Base-by-base conservation (phyloP, 176 grass and related monocot genomes). In the Thinopyrum elongatum region DNA sequence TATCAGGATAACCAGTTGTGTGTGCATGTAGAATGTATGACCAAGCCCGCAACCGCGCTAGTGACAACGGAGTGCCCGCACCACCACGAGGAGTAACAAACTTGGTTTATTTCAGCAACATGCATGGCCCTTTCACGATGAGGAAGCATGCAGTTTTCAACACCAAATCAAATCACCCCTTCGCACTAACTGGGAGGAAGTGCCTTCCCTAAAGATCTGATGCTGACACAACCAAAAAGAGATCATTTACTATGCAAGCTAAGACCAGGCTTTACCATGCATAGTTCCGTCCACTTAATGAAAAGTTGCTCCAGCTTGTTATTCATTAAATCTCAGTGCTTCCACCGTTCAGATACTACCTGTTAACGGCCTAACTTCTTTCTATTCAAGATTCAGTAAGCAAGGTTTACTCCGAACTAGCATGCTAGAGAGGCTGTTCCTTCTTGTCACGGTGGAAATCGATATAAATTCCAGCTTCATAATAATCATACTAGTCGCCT, bases 271-370 rank as follows among this genome's bases (percentile, higher is more conserved):
- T 81, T 88, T 70, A 68, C 36, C 77, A 84, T 80, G 80, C 68
- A 62, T 77, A 76, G 76, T 38, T 81, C 77, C 70, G 57, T 87
- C 70, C 76, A 91, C 89, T 91, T 62, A 51, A 84, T 62, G 82
- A 76, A 85, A 91, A 85, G 85, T 85, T 85, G 62, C 76, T 88
- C 89, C 89, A 91, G 51, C 70, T 77, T 88, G 89, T 23, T 88
- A 77, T 46, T 88, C 61, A 84, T 30, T 69, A 75, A 74, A 61
- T 0, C 10, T 87, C 49, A 49, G 81, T 87, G 89, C 85, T 70
- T 84, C 85, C 51, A 87, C 47, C 35, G 75, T 80, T 79, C 13
- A 33, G 73, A 67, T 67, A 80, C 41, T 28, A 80, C 69, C n/a
- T 84, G 39, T 70, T 55, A 34, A 51, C 47, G 51, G 44, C 89